Evolutionary conservation across 305 asterid species (phyloP).

Genomic region (Solanum hybrid): DNA sequence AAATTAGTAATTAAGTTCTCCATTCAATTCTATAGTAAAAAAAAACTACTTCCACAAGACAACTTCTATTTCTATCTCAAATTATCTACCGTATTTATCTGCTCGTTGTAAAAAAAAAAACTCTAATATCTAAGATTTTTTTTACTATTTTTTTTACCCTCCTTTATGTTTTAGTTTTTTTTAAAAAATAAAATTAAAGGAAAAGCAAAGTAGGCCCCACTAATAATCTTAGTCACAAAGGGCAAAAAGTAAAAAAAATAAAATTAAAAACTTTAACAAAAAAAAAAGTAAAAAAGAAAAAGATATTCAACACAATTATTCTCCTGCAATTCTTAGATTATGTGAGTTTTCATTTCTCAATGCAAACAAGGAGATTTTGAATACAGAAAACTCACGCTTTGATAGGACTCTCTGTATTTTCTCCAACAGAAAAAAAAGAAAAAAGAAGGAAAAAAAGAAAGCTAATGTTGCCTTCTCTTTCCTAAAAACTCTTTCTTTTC

Average conservation of each 20-base stretch:
- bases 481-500: conserved; percentile 7
- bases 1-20: background rate
- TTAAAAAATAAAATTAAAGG: background rate
- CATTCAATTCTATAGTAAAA: too few relatives aligned
- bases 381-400: conserved; percentile 26
- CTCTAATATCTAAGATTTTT: background rate
- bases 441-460: conserved; percentile 2
- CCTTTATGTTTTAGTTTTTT: background rate
- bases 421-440: background rate
- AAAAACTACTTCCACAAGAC: background rate
- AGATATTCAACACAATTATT: conserved; percentile 18
- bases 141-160: background rate
- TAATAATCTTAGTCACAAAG: background rate
- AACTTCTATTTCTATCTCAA: background rate
- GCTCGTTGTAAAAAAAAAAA: background rate
- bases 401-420: conserved; percentile 12
- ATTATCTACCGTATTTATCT: too few relatives aligned
- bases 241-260: background rate
- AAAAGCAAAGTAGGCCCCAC: background rate
- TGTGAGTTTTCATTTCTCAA: conserved; percentile 20
- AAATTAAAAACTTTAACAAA: background rate
- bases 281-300: conserved; percentile 8
- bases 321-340: conserved; percentile 13
- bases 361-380: background rate
- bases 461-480: conserved; percentile 17